phyloP scores from a whole-genome alignment of 805 yeast species.

The Yarrowia sp. region DNA sequence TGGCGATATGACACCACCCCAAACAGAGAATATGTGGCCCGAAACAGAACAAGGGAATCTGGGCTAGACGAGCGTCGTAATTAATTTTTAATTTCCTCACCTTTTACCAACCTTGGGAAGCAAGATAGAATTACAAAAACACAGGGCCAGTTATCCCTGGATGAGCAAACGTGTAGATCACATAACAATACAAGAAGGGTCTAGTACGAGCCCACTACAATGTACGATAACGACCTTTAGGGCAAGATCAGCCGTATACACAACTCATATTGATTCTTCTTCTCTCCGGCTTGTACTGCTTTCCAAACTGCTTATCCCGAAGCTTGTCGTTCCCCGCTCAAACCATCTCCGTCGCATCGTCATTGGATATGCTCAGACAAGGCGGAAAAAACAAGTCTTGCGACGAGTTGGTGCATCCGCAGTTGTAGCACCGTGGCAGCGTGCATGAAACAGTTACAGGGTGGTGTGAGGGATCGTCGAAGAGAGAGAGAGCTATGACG shows the following conservation, averaged over 20 bases:
- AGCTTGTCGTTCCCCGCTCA: constrained; percentile 13
- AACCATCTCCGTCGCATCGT: constrained; percentile 26
- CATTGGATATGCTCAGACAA: neutral
- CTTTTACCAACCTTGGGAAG: constrained; percentile 15
- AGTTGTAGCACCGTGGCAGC: neutral
- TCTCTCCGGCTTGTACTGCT: neutral
- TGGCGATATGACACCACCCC: constrained; percentile 15
- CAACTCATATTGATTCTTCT: no score
- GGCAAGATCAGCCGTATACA: no score
- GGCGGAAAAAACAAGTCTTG: constrained; percentile 5
- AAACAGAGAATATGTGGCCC: no score
- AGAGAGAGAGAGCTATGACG: no score
- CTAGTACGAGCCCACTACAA: no score
- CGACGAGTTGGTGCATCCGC: neutral
- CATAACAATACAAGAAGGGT: no score
- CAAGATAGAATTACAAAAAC: neutral
- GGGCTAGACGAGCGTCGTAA: neutral
- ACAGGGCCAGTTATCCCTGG: no score
- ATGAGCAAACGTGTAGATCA: no score
- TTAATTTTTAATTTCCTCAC: neutral
- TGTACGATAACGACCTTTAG: no score
- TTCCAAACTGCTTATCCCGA: neutral
- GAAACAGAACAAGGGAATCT: neutral
- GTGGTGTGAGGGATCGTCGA: neutral
- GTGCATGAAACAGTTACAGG: neutral